Evolutionary conservation across 768 basidiomycete genomes (phyloP).

Genomic region (Serendipita sp.): DNA sequence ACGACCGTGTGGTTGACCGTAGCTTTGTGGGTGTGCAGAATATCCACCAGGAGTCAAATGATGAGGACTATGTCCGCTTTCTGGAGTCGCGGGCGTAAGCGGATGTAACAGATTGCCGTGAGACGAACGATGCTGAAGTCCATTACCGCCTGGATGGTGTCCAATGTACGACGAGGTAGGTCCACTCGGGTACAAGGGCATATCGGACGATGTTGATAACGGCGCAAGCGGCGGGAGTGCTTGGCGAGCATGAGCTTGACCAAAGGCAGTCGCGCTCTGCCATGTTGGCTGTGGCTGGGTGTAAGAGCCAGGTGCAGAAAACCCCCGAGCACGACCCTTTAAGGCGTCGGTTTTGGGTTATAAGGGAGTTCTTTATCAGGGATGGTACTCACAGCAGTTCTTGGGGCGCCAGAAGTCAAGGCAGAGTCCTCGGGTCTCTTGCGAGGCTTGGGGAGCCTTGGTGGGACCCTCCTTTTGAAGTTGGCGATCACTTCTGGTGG

Average conservation of each 20-base stretch:
- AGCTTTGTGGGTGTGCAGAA: neutral
- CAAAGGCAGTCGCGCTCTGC: slow-evolving; percentile 36
- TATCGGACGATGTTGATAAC: slow-evolving; percentile 65
- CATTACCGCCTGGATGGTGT: slow-evolving; percentile 5
- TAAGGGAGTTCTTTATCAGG: slow-evolving; percentile 25
- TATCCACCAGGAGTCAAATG: neutral
- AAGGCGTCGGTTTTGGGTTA: slow-evolving; percentile 29
- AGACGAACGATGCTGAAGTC: slow-evolving; percentile 2
- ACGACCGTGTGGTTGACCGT: neutral
- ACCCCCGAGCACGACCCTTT: slow-evolving; percentile 46
- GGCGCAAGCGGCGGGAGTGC: slow-evolving; percentile 52
- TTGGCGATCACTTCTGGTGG: slow-evolving; percentile 80
- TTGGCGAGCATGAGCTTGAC: slow-evolving; percentile 27
- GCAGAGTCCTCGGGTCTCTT: slow-evolving; percentile 48
- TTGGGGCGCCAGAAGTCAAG: slow-evolving; percentile 56
- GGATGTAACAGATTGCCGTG: slow-evolving; percentile 6
- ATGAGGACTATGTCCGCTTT: neutral
- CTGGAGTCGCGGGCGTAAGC: slow-evolving; percentile 4
- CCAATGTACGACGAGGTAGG: slow-evolving; percentile 5
- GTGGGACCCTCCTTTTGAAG: slow-evolving; percentile 90
- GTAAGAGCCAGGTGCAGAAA: slow-evolving; percentile 70
- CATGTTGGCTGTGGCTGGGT: slow-evolving; percentile 43
- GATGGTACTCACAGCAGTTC: slow-evolving; percentile 36
- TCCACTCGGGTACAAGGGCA: slow-evolving; percentile 14
- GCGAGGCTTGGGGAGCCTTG: slow-evolving; percentile 73